Percentiles rank a stretch among this genome's conserved stretches.
Evolutionary conservation across 169 alveolate species (phyloP).

Genomic region (Plasmodium inui): DNA sequence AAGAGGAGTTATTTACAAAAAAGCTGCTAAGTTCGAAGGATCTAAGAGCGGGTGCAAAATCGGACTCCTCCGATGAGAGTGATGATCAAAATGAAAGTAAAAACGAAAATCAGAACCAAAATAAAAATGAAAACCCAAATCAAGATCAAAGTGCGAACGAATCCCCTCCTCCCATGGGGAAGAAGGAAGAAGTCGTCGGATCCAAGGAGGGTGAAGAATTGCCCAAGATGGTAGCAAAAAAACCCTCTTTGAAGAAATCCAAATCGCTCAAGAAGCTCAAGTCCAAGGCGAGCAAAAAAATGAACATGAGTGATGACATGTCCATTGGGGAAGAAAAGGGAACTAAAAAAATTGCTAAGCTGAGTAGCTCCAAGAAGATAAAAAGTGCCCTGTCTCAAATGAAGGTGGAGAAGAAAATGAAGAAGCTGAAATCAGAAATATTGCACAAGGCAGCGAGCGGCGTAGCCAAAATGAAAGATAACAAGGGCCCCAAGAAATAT

Average conservation of each 20-base stretch:
- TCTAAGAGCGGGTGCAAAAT: slow-evolving; percentile 6
- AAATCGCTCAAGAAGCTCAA: slow-evolving; percentile 54
- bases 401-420: slow-evolving; percentile 40
- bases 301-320: slow-evolving; percentile 23
- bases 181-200: not conserved
- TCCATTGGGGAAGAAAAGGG: slow-evolving; percentile 34
- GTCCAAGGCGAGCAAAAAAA: slow-evolving; percentile 33
- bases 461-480: slow-evolving; percentile 33
- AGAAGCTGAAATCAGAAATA: slow-evolving; percentile 20
- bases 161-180: not conserved
- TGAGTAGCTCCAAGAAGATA: slow-evolving; percentile 30
- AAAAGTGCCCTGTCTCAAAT: slow-evolving; percentile 36
- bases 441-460: slow-evolving; percentile 14
- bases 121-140: too few relatives aligned
- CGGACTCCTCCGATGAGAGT: not conserved
- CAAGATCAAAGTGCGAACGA: not conserved
- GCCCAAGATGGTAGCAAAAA: not conserved
- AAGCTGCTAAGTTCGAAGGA: slow-evolving; percentile 13
- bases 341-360: slow-evolving; percentile 18
- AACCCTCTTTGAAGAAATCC: slow-evolving; percentile 26
- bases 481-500: slow-evolving; percentile 24
- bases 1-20: not conserved
- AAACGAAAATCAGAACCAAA: not conserved
- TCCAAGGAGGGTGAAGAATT: slow-evolving; percentile 15
- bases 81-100: not conserved